These are phyloP conservation scores for Talaromyces sp. DNA, from an alignment of 2,329 filamentous ascomycete genomes.

Conservation along the genomic window DNA sequence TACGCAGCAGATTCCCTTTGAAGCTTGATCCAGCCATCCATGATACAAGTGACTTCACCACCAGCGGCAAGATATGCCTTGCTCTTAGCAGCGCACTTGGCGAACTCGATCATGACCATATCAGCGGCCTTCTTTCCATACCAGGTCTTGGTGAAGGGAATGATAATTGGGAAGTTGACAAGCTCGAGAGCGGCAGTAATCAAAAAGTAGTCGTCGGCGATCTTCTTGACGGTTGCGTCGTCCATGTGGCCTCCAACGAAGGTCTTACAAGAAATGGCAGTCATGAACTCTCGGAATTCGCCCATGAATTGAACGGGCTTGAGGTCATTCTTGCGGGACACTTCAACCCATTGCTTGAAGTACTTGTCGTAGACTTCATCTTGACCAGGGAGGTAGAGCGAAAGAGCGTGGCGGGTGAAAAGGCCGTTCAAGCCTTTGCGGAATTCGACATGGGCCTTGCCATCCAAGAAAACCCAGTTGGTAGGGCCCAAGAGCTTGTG, in stretches of 20 bases:
- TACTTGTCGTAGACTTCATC: conserved; percentile 88
- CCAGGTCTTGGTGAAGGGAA: conserved; percentile 94
- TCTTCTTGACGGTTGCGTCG: conserved; percentile 86
- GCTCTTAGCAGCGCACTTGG: conserved; percentile 88
- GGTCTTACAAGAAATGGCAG: conserved; percentile 90
- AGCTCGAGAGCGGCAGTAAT: conserved; percentile 94
- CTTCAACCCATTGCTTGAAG: conserved; percentile 73
- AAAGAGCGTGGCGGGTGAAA: conserved; percentile 87
- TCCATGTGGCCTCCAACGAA: conserved; percentile 96
- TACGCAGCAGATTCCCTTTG: conserved; percentile 85
- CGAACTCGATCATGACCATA: conserved; percentile 85
- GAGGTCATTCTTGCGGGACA: conserved; percentile 69
- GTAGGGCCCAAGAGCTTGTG: conserved; percentile 87
- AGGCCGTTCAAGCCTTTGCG: conserved; percentile 93
- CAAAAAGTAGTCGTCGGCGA: conserved; percentile 93
- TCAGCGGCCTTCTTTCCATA: conserved; percentile 95
- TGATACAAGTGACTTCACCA: conserved; percentile 83
- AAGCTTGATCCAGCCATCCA: conserved; percentile 88
- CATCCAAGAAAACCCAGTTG: conserved; percentile 98
- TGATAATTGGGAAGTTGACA: conserved; percentile 96
- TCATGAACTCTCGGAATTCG: conserved; percentile 91
- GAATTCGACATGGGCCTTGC: conserved; percentile 92
- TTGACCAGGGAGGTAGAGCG: conserved; percentile 84
- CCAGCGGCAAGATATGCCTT: conserved; percentile 89
- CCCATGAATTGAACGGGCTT: conserved; percentile 85